A percentile compares a stretch with the other conserved stretches of the same genome.
These are phyloP conservation scores for Ustilago esculenta DNA, from an alignment of 1,284 basidiomycete species.

Conservation along the genomic window DNA sequence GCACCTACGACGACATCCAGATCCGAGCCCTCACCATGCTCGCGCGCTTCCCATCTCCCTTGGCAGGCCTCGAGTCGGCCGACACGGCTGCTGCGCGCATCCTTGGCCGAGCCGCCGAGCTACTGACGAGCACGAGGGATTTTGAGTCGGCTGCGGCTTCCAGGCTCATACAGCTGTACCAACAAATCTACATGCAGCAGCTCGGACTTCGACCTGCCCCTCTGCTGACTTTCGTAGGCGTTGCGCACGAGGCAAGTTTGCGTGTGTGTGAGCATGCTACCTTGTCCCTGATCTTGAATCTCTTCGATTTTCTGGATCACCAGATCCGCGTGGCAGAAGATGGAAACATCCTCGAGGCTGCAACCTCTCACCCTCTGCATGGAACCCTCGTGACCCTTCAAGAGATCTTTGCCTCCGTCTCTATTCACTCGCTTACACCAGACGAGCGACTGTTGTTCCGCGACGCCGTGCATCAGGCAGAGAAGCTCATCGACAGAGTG, in stretches of 20 bases:
- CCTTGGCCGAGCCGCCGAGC: slow-evolving; percentile 38
- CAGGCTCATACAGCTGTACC: slow-evolving; percentile 52
- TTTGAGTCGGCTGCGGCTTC: slow-evolving; percentile 54
- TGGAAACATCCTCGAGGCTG: slow-evolving; percentile 53
- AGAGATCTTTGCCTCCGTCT: slow-evolving; percentile 54
- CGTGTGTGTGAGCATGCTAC: slow-evolving; percentile 10
- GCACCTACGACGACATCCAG: slow-evolving; percentile 60
- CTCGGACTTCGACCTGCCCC: slow-evolving; percentile 32
- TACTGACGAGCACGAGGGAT: slow-evolving; percentile 52
- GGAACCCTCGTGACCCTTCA: slow-evolving; percentile 66
- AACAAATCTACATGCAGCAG: slow-evolving; percentile 46
- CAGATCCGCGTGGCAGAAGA: slow-evolving; percentile 49
- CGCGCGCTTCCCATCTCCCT: slow-evolving; percentile 47
- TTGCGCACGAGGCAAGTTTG: neutral
- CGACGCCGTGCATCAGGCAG: slow-evolving; percentile 48
- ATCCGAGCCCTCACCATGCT: slow-evolving; percentile 46
- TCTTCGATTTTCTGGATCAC: slow-evolving; percentile 56
- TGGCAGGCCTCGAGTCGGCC: slow-evolving; percentile 36
- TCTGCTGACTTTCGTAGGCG: slow-evolving; percentile 24
- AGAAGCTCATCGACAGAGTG: slow-evolving; percentile 53
- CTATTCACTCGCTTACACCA: slow-evolving; percentile 9
- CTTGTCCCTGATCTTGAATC: slow-evolving; percentile 54
- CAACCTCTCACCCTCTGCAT: slow-evolving; percentile 61
- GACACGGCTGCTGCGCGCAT: slow-evolving; percentile 29
- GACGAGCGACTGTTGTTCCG: slow-evolving; percentile 22